Evolutionary conservation across 345 rosid species (phyloP), one percentile per base, ranked within the genome.

Genomic region (Ceriops zippeliana): DNA sequence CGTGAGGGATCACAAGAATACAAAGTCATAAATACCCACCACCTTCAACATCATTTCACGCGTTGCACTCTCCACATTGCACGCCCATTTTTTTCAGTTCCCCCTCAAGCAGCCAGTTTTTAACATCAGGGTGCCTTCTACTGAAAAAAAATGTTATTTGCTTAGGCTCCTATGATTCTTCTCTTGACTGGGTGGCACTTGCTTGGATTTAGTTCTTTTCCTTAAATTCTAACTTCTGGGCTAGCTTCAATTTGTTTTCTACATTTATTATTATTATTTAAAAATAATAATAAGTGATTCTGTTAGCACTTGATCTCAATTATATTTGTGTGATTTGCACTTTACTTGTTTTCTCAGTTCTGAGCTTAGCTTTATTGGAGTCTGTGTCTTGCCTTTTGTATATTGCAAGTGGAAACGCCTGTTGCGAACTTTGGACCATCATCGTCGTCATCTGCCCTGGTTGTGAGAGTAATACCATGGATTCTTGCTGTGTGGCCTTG

Each of bases 401-500:
- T 69, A 73, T 47, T 65, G 32, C 24, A 37, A 21, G 58, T 62
- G 65, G 63, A 47, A 26, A 68, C 4, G 24, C 28, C 37, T 68
- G 46, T 34, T 42, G 17, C 17, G 9, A 19, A 15, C 24, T 47
- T 60, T 75, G 53, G 67, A 46, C 69, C 63, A 65, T 30, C 59
- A 53, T 68, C 56, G 16, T 63, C 59, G 13, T 38, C 53, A 52
- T 62, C 69, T 65, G 68, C 66, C 70, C 63, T 59, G 17, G 47
- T 9, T 56, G 5, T 21, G 20, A 57, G 63, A 27, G 1, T n/a
- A 54, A 35, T 30, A 51, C 61, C 56, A 92, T 92, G 98, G 90
- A 87, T 82, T 92, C 96, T 61, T 73, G 85, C 76, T 76, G 80
- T 70, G 80, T 80, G 73, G 73, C 75, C 53, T 73, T 83, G 69